Conservation (phyloP, 2,329 filamentous ascomycete genomes). For the Pseudogymnoascus sp. region DNA sequence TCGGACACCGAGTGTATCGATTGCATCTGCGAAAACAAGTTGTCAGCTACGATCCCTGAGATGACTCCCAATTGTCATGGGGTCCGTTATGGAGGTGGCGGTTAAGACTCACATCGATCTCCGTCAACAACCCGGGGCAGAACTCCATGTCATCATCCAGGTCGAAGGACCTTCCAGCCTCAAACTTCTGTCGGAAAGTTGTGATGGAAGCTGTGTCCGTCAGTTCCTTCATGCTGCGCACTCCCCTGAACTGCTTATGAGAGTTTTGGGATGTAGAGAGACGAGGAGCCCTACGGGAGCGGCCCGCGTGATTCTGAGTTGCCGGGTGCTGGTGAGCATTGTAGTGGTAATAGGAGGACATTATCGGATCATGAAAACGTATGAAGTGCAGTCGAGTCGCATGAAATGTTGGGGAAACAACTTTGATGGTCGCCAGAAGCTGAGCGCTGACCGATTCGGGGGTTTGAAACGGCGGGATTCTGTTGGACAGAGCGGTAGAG, state of each 20-base stretch:
- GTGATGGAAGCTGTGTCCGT: conserved; percentile 67
- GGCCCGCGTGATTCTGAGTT: conserved; percentile 60
- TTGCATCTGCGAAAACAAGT: conserved; percentile 56
- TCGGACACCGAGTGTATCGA: conserved; percentile 90
- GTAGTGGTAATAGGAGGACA: conserved; percentile 59
- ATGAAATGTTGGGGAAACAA: background rate
- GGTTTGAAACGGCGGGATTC: background rate
- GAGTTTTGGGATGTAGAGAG: conserved; percentile 72
- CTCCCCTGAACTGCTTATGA: conserved; percentile 78
- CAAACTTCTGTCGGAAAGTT: conserved; percentile 78
- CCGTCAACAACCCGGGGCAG: conserved; percentile 83
- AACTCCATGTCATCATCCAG: conserved; percentile 95
- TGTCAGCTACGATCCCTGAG: conserved; percentile 17
- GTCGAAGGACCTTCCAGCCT: conserved; percentile 88
- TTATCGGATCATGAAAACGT: conserved; percentile 32
- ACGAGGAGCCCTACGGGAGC: conserved; percentile 76
- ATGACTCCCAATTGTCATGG: background rate
- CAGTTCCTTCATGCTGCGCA: conserved; percentile 78
- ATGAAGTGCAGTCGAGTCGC: background rate
- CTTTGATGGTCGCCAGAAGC: background rate
- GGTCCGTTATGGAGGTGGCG: background rate
- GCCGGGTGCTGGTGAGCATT: conserved; percentile 47
- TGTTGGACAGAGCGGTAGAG: background rate
- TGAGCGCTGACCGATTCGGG: background rate
- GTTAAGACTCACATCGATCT: conserved; percentile 69